Base-by-base conservation (phyloP, 495 filamentous ascomycete genomes). In the Daldinia childiae region DNA sequence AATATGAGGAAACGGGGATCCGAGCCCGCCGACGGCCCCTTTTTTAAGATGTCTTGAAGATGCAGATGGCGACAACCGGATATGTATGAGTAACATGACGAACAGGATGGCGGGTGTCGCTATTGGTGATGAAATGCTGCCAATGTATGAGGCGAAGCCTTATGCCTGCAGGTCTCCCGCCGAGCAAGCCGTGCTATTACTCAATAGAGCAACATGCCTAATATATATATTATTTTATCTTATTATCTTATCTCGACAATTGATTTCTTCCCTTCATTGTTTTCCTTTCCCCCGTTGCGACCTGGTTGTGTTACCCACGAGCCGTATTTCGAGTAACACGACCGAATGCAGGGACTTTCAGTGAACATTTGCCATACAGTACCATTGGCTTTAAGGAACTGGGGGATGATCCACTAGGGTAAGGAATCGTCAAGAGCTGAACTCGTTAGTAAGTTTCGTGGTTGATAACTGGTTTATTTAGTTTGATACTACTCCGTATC, bases 141-240 rank as follows among this genome's bases (percentile, higher is more conserved):
- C 65, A 26, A 60, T 24, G 64, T 58, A 50, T 65, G 61, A 69
- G 65, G 61, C 65, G 34, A 73, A 69, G 71, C 61, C 62, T 69
- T 63, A 50, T 51, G 38, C 14, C 41, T 73, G 62, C 43, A 63
- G 12, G 21, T 61, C 45, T 26, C 38, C 32, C 39, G 38, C 69
- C 61, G 56, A 58, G 50, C 57, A 55, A 68, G 38, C 69, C 60
- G 69, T 55, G 52, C 17, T 27, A 43, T n/a, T 19, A 62, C 26
- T 56, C 48, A 27, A 60, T 29, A 24, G 43, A 64, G 21, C 34
- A 19, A 50, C 27, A 3, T 38, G 8, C 8, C 6, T 52, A 52
- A 12, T 3, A n/a, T 12, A 21, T 21, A n/a, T 52, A 8, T 50
- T 43, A 34, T 58, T 51, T 51, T 9, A 27, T 41, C n/a, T 21